Conservation (phyloP, 2,329 filamentous ascomycete genomes). For the Nemania sp. region DNA sequence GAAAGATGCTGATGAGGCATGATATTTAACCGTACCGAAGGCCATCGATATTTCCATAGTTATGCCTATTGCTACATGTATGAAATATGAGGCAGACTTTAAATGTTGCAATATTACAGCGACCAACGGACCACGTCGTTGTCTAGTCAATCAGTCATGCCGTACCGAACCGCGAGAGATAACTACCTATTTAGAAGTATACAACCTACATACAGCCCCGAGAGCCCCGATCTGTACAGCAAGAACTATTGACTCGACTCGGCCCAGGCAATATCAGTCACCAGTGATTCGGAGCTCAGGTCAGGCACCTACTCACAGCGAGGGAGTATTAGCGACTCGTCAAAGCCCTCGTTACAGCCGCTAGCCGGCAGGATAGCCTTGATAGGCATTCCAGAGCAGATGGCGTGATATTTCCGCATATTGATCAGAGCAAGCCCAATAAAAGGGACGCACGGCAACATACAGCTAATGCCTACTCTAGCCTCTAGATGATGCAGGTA, state of each 20-base stretch:
- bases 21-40: too few species aligned
- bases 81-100: neutral
- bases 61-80: neutral
- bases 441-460: neutral
- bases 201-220: neutral
- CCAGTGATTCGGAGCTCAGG: neutral
- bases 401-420: conserved; percentile 11
- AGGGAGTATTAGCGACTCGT: conserved; percentile 4
- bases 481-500: neutral
- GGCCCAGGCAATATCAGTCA: neutral
- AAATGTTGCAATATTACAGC: neutral
- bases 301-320: neutral
- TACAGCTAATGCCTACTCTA: neutral
- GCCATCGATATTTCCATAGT: neutral
- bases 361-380: conserved; percentile 8
- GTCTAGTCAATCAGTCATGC: neutral
- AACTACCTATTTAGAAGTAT: too few species aligned
- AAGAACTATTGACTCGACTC: neutral
- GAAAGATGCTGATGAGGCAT: too few species aligned
- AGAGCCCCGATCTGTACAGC: neutral
- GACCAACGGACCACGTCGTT: neutral
- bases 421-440: neutral
- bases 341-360: conserved; percentile 12
- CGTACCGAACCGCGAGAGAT: neutral
- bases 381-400: conserved; percentile 1